Percentiles rank a stretch among this genome's conserved stretches.
Evolutionary conservation across 257 asterid genomes (phyloP).

Genomic region (Forsythia viridissima): DNA sequence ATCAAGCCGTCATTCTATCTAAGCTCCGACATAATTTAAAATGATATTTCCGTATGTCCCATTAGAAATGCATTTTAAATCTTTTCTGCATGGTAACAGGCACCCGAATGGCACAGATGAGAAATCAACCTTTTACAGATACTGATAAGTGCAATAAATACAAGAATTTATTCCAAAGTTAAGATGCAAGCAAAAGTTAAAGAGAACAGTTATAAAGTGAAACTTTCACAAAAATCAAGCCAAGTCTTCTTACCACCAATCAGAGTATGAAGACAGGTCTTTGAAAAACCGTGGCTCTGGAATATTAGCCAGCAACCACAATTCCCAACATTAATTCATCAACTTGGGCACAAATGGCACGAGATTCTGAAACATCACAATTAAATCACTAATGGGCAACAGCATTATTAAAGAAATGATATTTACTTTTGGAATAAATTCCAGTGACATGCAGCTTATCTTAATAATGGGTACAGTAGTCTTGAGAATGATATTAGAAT

Average conservation of each 20-base stretch:
- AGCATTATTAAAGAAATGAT: constrained; percentile 25
- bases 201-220: constrained; percentile 45
- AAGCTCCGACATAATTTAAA: constrained; percentile 3
- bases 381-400: constrained; percentile 40
- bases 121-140: constrained; percentile 43
- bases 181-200: constrained; percentile 38
- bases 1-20: not conserved
- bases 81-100: constrained; percentile 32
- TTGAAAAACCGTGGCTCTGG: constrained; percentile 36
- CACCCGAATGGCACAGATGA: constrained; percentile 28
- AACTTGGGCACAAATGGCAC: constrained; percentile 33
- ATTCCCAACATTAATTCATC: not conserved
- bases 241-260: constrained; percentile 44
- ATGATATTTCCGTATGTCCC: constrained; percentile 16
- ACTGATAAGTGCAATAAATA: constrained; percentile 47
- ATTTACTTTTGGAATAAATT: constrained; percentile 30
- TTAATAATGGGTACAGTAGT: constrained; percentile 20
- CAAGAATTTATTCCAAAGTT: constrained; percentile 72
- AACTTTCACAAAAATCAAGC: constrained; percentile 36
- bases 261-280: constrained; percentile 33
- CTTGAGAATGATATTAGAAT: constrained; percentile 37
- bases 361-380: constrained; percentile 45
- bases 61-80: constrained; percentile 23
- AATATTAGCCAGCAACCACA: constrained; percentile 33
- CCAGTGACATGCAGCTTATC: constrained; percentile 37